Evolutionary conservation across 345 rosid genomes (phyloP), one percentile per base, ranked within the genome.

Genomic region (Cardiospermum halicacabum): DNA sequence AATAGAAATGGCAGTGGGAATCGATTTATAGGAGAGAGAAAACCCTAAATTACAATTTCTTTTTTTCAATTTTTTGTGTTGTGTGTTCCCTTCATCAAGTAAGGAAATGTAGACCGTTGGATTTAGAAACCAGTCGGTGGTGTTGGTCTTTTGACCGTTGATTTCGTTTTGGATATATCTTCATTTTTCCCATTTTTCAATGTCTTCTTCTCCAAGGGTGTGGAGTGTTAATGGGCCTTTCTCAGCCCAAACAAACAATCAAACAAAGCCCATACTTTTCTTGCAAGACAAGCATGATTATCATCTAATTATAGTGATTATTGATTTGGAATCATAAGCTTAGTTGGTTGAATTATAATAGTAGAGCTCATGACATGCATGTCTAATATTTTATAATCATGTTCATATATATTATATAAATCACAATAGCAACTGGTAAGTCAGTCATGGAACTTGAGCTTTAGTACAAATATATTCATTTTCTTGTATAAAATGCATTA

Each of bases 21-120:
- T 57, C 24, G 7, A 40, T 11, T 25, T 54, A 54, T 45, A 42
- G 53, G 47, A 11, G 37, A 55, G 21, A 28, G 34, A 56, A 56
- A 66, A 66, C 70, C 70, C 70, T 66, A 66, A 56, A n/a, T 43
- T 55, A 56, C 34, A 22, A 11, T 19, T 8, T 45, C 34, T 3
- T 13, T 15, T 55, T 39, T 30, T 3, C 6, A 31, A 34, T 4
- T 32, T 5, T 11, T 7, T 39, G 59, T 27, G 26, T 16, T 31
- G 8, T 26, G n/a, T 54, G 45, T 55, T 5, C 22, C 54, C 24
- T 28, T 31, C 9, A 12, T 47, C 45, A 56, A 55, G 51, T 15
- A 21, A 66, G 56, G 27, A 26, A 11, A 11, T 16, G 5, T 56
- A 43, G 30, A 0, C 62, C 43, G 70, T 66, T 56, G 55, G 70